phyloP scores from a whole-genome alignment of 805 yeast species.

The Candida multigemmis region DNA sequence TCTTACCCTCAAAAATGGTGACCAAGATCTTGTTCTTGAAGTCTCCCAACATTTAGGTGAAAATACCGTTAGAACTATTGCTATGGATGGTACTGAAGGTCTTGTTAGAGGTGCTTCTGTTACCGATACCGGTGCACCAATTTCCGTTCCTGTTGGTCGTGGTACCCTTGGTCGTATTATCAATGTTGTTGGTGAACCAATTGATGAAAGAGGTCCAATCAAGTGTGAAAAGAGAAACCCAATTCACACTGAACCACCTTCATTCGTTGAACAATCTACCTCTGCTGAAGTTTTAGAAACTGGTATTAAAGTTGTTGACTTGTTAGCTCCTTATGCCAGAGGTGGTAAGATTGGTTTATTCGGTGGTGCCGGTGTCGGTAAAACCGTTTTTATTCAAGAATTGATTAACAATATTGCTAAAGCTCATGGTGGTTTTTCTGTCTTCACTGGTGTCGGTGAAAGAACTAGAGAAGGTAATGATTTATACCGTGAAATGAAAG shows the following conservation, averaged over 20 bases:
- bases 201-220: conserved; percentile 99
- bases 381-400: conserved; percentile 99
- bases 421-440: conserved; percentile 99
- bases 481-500: conserved; percentile 99
- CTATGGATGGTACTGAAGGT: conserved; percentile 99
- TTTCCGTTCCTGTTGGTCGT: conserved; percentile 98
- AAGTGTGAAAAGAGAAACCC: conserved; percentile 89
- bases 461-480: conserved; percentile 99
- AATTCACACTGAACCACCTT: conserved; percentile 97
- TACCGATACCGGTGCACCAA: conserved; percentile 95
- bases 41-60: conserved; percentile 99
- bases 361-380: conserved; percentile 99
- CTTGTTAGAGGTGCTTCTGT: conserved; percentile 94
- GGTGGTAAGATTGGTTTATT: conserved; percentile 99
- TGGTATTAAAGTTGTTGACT: conserved; percentile 99
- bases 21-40: conserved; percentile 83
- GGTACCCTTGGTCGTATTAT: conserved; percentile 98
- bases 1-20: conserved; percentile 74
- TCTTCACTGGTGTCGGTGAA: conserved; percentile 99
- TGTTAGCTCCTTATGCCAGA: conserved; percentile 99
- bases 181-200: conserved; percentile 98
- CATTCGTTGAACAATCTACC: conserved; percentile 95
- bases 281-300: conserved; percentile 97
- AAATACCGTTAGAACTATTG: conserved; percentile 99
- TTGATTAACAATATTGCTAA: conserved; percentile 99